Evolutionary conservation across 192 early-diverging fungal genomes (phyloP), one percentile per base, ranked within the genome.

Genomic region (Coemansia sp.): DNA sequence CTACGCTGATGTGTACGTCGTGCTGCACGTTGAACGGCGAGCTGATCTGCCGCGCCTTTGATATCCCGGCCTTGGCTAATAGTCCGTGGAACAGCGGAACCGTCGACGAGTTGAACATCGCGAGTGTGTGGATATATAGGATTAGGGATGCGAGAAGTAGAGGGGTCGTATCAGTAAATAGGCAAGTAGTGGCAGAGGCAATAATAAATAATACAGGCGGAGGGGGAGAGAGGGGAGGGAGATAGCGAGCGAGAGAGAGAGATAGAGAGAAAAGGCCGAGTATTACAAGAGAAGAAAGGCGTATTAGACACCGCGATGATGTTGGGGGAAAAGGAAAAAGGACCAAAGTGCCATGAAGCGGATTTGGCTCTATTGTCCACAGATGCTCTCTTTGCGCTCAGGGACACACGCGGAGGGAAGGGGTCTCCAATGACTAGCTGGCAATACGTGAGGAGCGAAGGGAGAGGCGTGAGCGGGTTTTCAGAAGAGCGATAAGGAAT

Each of bases 21-120:
- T 83, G 80, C 58, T 83, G 70, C 7, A 83, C 75, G 61, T 83
- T 83, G 69, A 77, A 83, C 25, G 80, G 80, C 65, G 80, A 71
- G 69, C 80, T 77, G 45, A 83, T 83, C 53, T 83, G 61, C 6
- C 65, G 64, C 20, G 58, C 73, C 51, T 76, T 82, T 38, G 69
- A 27, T 17, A 82, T 73, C 10, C 73, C 73, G 22, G 79, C 73
- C 67, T 70, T 75, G 64, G 70, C 79, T 82, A 82, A 40, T 29
- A 81, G 66, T 59, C 78, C 78, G 12, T 75, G 73, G 37, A 81
- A 61, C 11, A 81, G 69, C 24, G 68, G 78, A 22, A 71, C 63
- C 51, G 66, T 61, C 2, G 73, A 41, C 58, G 73, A 51, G 63
- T 74, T 42, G 47, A 81, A 69, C 78, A 81, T 80, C 32, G 39